These are phyloP conservation scores for Suhomyces canberraensis DNA, from an alignment of 805 yeast species.

Conservation along the genomic window DNA sequence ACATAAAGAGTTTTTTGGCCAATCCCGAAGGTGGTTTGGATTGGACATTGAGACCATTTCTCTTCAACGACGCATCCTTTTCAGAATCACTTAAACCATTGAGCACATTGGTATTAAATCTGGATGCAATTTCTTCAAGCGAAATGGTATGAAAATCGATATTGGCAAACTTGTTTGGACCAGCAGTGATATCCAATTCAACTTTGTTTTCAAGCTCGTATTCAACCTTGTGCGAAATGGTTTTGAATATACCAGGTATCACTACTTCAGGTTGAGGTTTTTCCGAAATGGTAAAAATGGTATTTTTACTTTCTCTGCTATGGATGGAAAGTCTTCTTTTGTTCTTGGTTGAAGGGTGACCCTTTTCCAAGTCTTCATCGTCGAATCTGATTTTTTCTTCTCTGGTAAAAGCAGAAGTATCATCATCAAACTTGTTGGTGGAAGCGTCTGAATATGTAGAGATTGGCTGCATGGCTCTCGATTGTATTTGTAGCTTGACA, in stretches of 20 bases:
- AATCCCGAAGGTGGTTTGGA: constrained; percentile 35
- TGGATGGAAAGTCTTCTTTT: constrained; percentile 7
- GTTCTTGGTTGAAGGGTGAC: neutral
- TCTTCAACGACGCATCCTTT: constrained; percentile 12
- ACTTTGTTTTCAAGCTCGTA: constrained; percentile 12
- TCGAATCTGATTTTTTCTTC: constrained; percentile 5
- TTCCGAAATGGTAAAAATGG: constrained; percentile 6
- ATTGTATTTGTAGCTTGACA: neutral
- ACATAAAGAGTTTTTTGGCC: constrained; percentile 30
- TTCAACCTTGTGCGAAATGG: constrained; percentile 36
- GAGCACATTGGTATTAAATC: constrained; percentile 16
- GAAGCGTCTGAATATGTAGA: constrained; percentile 4
- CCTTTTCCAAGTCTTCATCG: constrained; percentile 4
- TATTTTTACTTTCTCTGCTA: constrained; percentile 4
- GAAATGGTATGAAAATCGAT: constrained; percentile 30
- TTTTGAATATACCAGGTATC: constrained; percentile 36
- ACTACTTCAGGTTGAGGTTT: constrained; percentile 24
- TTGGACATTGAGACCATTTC: constrained; percentile 35
- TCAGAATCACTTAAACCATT: constrained; percentile 21
- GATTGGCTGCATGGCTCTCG: constrained; percentile 3
- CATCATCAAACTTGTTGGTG: constrained; percentile 4
- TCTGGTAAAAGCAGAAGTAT: constrained; percentile 1
- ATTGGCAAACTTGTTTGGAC: constrained; percentile 19
- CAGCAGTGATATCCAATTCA: constrained; percentile 13
- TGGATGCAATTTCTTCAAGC: constrained; percentile 18